These are phyloP conservation scores for Kurtzmaniella cleridarum DNA, from an alignment of 805 yeast species.

Conservation along the genomic window DNA sequence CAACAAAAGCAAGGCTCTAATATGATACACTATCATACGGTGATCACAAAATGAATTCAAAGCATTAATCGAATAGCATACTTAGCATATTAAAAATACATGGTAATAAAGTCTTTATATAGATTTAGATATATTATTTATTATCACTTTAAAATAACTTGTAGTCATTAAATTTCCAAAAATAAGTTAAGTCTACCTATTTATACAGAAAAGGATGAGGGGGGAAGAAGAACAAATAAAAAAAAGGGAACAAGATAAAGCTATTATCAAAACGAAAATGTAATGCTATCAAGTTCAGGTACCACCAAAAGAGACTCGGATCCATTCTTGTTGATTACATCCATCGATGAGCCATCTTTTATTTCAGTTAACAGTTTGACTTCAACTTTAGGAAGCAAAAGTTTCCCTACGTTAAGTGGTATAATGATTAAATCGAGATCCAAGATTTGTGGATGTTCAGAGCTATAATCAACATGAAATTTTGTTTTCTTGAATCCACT, in stretches of 20 bases:
- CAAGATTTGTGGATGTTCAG: constrained; percentile 7
- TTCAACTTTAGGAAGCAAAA: constrained; percentile 59
- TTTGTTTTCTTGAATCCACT: constrained; percentile 62
- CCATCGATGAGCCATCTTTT: constrained; percentile 39
- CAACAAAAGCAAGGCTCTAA: neutral
- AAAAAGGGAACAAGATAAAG: no score
- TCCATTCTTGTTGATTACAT: constrained; percentile 62
- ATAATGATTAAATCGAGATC: constrained; percentile 45
- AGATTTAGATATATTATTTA: no score
- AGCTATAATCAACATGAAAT: constrained; percentile 32
- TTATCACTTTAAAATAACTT: no score
- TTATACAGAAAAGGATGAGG: no score
- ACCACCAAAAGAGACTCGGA: constrained; percentile 66
- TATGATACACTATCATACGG: constrained; percentile 3
- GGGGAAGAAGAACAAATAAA: no score
- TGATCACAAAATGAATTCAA: neutral
- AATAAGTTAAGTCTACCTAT: no score
- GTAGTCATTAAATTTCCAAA: no score
- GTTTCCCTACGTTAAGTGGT: constrained; percentile 73
- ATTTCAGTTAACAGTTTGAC: constrained; percentile 21
- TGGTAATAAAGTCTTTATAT: no score
- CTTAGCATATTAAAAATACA: no score
- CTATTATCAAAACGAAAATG: constrained; percentile 49
- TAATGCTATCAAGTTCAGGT: constrained; percentile 59
- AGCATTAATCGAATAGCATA: no score